phyloP scores from a whole-genome alignment of 257 asterid species.

The Nicotiana tomentosiformis region DNA sequence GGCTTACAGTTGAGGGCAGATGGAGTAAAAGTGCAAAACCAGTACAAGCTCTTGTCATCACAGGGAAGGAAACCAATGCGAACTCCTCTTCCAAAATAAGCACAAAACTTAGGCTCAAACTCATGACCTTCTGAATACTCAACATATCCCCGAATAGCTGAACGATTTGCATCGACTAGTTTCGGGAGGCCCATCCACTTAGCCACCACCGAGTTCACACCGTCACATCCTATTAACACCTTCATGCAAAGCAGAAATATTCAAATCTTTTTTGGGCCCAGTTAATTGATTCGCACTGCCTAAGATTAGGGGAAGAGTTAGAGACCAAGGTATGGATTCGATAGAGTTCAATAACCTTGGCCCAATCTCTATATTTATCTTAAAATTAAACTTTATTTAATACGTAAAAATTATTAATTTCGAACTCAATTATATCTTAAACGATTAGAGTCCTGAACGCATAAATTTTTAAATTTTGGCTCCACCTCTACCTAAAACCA shows the following conservation, averaged over 20 bases:
- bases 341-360: too few species aligned
- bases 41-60: slow-evolving; percentile 37
- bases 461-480: too few species aligned
- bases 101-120: slow-evolving; percentile 32
- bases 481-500: too few species aligned
- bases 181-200: slow-evolving; percentile 32
- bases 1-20: slow-evolving; percentile 18
- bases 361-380: too few species aligned
- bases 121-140: slow-evolving; percentile 28
- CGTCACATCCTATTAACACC: slow-evolving; percentile 60
- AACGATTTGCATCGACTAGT: slow-evolving; percentile 27
- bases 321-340: too few species aligned
- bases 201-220: slow-evolving; percentile 47
- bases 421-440: too few species aligned
- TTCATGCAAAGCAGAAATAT: not conserved
- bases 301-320: too few species aligned
- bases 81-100: slow-evolving; percentile 41
- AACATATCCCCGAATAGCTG: slow-evolving; percentile 38
- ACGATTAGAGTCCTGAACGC: too few species aligned
- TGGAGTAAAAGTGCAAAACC: slow-evolving; percentile 41
- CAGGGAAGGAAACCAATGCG: slow-evolving; percentile 47
- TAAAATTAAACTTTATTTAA: too few species aligned
- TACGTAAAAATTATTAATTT: too few species aligned
- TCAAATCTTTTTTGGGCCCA: too few species aligned
- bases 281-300: too few species aligned